Percentiles rank a stretch among this genome's conserved stretches.
phyloP scores from a whole-genome alignment of 2,329 filamentous ascomycete species.

The Trichoderma aggressivum region DNA sequence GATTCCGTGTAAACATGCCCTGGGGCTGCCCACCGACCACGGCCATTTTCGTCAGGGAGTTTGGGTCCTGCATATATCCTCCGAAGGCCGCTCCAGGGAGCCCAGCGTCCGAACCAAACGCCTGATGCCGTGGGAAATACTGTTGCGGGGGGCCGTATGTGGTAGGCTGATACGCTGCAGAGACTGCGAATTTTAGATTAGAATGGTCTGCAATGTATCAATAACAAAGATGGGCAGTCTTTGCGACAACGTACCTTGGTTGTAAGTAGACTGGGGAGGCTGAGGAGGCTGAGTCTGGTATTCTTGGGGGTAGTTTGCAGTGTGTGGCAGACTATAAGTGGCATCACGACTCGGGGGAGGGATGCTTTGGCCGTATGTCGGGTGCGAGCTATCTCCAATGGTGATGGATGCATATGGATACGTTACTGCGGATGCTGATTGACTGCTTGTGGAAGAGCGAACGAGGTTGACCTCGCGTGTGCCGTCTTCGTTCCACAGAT shows the following conservation, averaged over 20 bases:
- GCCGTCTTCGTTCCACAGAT: slow-evolving; percentile 65
- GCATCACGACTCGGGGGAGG: slow-evolving; percentile 39
- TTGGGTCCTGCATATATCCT: slow-evolving; percentile 32
- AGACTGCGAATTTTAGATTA: slow-evolving; percentile 18
- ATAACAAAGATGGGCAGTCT: neutral
- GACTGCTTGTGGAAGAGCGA: slow-evolving; percentile 60
- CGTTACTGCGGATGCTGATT: slow-evolving; percentile 75
- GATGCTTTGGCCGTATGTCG: slow-evolving; percentile 35
- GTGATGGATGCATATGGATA: slow-evolving; percentile 63
- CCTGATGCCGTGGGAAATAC: slow-evolving; percentile 35
- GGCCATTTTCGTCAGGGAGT: slow-evolving; percentile 33
- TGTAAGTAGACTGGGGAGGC: slow-evolving; percentile 24
- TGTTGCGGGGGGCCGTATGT: slow-evolving; percentile 38
- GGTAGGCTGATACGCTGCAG: slow-evolving; percentile 31
- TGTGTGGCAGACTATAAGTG: slow-evolving; percentile 29
- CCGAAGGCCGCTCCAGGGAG: slow-evolving; percentile 28
- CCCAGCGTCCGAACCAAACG: slow-evolving; percentile 30
- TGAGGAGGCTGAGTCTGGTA: slow-evolving; percentile 28
- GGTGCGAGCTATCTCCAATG: slow-evolving; percentile 31
- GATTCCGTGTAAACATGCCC: slow-evolving; percentile 90
- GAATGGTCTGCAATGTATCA: neutral
- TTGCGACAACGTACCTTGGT: slow-evolving; percentile 29
- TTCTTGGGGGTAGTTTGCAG: slow-evolving; percentile 33
- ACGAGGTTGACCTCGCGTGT: slow-evolving; percentile 64
- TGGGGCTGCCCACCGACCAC: slow-evolving; percentile 52